These are phyloP conservation scores for Clathrospora elynae DNA, from an alignment of 2,329 filamentous ascomycete genomes.

Conservation along the genomic window DNA sequence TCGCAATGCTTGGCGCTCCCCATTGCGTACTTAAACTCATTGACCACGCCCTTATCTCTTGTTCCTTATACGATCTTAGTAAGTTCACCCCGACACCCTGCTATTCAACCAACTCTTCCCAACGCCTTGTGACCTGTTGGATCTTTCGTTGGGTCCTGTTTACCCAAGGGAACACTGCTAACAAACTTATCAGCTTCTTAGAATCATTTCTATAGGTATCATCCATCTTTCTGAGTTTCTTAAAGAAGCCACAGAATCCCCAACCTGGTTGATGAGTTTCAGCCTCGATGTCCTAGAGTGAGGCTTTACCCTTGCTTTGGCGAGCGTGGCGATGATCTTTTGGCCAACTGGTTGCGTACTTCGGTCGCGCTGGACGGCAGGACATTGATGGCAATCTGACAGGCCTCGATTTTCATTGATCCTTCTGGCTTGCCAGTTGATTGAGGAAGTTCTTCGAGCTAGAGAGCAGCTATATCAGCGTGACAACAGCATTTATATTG, in stretches of 20 bases:
- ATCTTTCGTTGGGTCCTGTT: too few species aligned
- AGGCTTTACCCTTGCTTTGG: slow-evolving; percentile 72
- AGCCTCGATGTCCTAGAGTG: slow-evolving; percentile 91
- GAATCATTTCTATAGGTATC: slow-evolving; percentile 87
- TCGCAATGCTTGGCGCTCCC: too few species aligned
- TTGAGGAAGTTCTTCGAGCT: too few species aligned
- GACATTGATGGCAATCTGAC: slow-evolving; percentile 86
- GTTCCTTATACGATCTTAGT: not conserved
- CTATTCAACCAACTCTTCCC: too few species aligned
- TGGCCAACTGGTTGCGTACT: slow-evolving; percentile 73
- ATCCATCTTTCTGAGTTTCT: slow-evolving; percentile 90
- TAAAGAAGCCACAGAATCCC: slow-evolving; percentile 87
- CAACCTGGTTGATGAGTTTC: slow-evolving; percentile 87
- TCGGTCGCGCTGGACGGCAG: slow-evolving; percentile 79
- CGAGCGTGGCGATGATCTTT: slow-evolving; percentile 97
- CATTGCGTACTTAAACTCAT: not conserved
- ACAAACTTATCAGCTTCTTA: slow-evolving; percentile 21
- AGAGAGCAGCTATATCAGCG: too few species aligned
- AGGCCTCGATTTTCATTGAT: slow-evolving; percentile 57
- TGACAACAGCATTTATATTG: too few species aligned
- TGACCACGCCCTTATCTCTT: not conserved
- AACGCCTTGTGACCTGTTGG: too few species aligned
- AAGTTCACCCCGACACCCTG: too few species aligned
- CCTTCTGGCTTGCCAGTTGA: slow-evolving; percentile 38
- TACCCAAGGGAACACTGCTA: too few species aligned